phyloP scores from a whole-genome alignment of 208 protist species.

The Crithidia mellificae region DNA sequence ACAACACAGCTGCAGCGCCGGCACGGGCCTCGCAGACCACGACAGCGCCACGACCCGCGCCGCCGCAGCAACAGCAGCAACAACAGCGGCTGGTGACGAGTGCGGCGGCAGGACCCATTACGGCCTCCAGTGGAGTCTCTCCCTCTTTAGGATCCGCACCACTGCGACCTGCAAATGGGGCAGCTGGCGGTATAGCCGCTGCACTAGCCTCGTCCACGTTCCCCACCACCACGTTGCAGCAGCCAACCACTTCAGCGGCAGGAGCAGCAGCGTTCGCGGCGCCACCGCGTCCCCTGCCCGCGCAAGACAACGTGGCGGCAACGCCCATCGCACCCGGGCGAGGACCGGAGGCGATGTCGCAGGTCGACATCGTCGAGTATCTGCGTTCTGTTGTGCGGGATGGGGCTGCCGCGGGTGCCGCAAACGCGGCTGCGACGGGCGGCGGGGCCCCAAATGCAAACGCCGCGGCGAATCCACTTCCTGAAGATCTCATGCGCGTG shows the following conservation, averaged over 20 bases:
- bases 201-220: no score
- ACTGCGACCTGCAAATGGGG: no score
- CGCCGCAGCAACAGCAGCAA: not conserved
- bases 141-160: no score
- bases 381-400: slow-evolving; percentile 5
- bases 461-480: not conserved
- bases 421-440: not conserved
- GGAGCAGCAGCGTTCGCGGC: slow-evolving; percentile 9
- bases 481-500: not conserved
- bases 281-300: no score
- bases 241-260: not conserved
- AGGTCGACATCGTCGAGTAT: slow-evolving; percentile 8
- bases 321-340: no score
- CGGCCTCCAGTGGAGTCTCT: no score
- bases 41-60: not conserved
- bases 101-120: not conserved
- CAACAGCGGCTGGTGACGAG: not conserved
- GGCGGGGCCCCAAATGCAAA: not conserved
- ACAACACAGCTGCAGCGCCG: not conserved
- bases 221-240: not conserved
- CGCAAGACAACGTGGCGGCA: no score
- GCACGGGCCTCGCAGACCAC: not conserved
- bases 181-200: no score
- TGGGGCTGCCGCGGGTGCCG: not conserved
- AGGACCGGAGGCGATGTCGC: not conserved